A percentile compares a stretch with the other conserved stretches of the same genome.
phyloP scores from a whole-genome alignment of 192 early-diverging fungal genomes.

The Globomyces pollinis-pini region DNA sequence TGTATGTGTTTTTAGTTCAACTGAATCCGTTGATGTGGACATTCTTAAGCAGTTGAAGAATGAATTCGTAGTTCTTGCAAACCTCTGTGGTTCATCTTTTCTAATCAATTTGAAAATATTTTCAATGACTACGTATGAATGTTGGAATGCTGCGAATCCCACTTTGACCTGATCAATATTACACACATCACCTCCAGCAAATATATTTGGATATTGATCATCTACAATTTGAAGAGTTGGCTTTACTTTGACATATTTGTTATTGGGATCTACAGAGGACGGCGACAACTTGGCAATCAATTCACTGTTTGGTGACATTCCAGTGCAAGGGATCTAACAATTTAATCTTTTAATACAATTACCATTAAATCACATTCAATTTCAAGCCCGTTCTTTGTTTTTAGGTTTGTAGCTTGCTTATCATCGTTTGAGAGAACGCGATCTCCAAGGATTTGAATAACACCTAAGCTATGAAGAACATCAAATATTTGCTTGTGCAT shows the following conservation, averaged over 20 bases:
- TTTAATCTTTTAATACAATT: slow-evolving; percentile 25
- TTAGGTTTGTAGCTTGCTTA: background rate
- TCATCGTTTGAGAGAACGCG: background rate
- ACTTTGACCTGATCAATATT: slow-evolving; percentile 36
- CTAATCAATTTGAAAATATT: too few relatives aligned
- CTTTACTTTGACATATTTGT: slow-evolving; percentile 52
- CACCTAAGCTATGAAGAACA: slow-evolving; percentile 42
- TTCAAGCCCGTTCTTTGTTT: slow-evolving; percentile 32
- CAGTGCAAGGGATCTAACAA: slow-evolving; percentile 64
- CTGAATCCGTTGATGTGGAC: too few relatives aligned
- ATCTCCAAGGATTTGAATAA: slow-evolving; percentile 33
- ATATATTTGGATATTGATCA: slow-evolving; percentile 52
- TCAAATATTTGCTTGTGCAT: slow-evolving; percentile 47
- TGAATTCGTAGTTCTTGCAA: too few relatives aligned
- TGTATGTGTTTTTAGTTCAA: too few relatives aligned
- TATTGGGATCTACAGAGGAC: slow-evolving; percentile 40
- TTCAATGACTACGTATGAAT: too few relatives aligned
- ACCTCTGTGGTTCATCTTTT: too few relatives aligned
- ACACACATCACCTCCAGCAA: slow-evolving; percentile 66
- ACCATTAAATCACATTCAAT: slow-evolving; percentile 20
- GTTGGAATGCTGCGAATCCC: too few relatives aligned
- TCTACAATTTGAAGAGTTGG: slow-evolving; percentile 65
- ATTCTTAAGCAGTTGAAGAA: too few relatives aligned
- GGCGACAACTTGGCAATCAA: slow-evolving; percentile 49
- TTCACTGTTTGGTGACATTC: slow-evolving; percentile 62